Evolutionary conservation across 768 basidiomycete genomes (phyloP).

Genomic region (Boletus pseudopeckii): DNA sequence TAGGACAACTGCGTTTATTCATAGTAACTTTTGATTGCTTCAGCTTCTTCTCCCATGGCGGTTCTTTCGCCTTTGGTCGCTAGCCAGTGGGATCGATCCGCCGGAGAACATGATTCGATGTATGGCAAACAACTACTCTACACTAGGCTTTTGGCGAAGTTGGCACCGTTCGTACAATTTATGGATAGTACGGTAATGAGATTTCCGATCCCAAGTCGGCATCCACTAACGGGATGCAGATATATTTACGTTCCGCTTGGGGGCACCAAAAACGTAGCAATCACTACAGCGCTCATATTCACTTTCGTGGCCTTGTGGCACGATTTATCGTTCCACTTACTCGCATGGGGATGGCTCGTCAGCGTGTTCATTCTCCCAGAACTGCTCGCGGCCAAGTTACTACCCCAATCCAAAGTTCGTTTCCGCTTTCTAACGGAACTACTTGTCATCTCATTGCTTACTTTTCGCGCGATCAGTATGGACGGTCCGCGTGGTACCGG

Average conservation of each 20-base stretch:
- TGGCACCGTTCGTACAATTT: constrained; percentile 98
- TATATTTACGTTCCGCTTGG: constrained; percentile 96
- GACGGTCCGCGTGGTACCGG: constrained; percentile 70
- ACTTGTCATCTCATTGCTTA: neutral
- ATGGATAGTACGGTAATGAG: constrained; percentile 79
- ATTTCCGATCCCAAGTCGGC: neutral
- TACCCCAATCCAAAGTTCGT: constrained; percentile 63
- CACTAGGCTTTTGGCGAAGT: constrained; percentile 88
- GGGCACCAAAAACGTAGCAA: constrained; percentile 51
- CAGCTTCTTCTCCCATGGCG: constrained; percentile 94
- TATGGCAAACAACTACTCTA: constrained; percentile 95
- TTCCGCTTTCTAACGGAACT: neutral
- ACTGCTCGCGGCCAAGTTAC: constrained; percentile 52
- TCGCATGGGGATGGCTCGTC: constrained; percentile 97
- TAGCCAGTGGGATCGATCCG: constrained; percentile 83
- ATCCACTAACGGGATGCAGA: constrained; percentile 38
- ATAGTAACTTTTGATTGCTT: neutral
- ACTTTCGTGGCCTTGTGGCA: constrained; percentile 99
- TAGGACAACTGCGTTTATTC: neutral
- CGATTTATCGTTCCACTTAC: constrained; percentile 79
- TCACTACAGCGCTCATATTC: constrained; percentile 79
- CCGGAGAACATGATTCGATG: constrained; percentile 99
- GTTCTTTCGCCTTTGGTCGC: constrained; percentile 93
- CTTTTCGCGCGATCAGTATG: constrained; percentile 50
- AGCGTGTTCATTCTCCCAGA: constrained; percentile 90